Evolutionary conservation across 495 filamentous ascomycete species (phyloP).

Genomic region (Aeminium ludgeri): DNA sequence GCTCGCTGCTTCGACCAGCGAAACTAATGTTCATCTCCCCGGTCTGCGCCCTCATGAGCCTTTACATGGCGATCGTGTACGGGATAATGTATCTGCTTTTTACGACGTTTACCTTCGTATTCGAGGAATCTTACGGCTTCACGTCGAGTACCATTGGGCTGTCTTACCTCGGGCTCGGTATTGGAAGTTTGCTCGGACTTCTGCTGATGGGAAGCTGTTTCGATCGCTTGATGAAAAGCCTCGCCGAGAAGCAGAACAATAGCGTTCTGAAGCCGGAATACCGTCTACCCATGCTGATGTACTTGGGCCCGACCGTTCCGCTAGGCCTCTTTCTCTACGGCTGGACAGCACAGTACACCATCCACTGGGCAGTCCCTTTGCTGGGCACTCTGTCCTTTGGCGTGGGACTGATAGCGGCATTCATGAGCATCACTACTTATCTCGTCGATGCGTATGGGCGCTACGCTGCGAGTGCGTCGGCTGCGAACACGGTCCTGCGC

Average conservation of each 20-base stretch:
- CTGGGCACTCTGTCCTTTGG: slow-evolving; percentile 24
- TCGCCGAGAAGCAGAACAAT: slow-evolving; percentile 15
- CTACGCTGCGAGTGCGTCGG: slow-evolving; percentile 24
- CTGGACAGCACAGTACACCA: slow-evolving; percentile 19
- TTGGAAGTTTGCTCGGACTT: slow-evolving; percentile 24
- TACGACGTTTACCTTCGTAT: slow-evolving; percentile 28
- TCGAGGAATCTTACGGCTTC: slow-evolving; percentile 26
- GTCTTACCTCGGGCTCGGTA: slow-evolving; percentile 22
- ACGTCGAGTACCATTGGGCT: slow-evolving; percentile 21
- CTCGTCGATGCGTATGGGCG: slow-evolving; percentile 23
- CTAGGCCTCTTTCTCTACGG: slow-evolving; percentile 26
- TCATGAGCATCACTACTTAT: slow-evolving; percentile 27
- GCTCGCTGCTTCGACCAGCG: slow-evolving; percentile 20
- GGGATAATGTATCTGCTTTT: slow-evolving; percentile 27
- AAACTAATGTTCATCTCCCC: slow-evolving; percentile 26
- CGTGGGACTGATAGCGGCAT: slow-evolving; percentile 20
- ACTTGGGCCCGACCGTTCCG: slow-evolving; percentile 19
- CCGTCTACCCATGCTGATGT: slow-evolving; percentile 23
- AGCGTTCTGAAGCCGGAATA: slow-evolving; percentile 24
- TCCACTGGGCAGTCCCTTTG: slow-evolving; percentile 26
- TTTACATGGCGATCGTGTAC: slow-evolving; percentile 23
- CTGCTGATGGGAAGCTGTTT: slow-evolving; percentile 15
- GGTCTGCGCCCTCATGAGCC: slow-evolving; percentile 24
- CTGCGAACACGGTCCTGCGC: slow-evolving; percentile 24
- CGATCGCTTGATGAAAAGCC: slow-evolving; percentile 21